Conservation (phyloP, 1,139 yeast genomes). For the Saccharomyces pastorianus region DNA sequence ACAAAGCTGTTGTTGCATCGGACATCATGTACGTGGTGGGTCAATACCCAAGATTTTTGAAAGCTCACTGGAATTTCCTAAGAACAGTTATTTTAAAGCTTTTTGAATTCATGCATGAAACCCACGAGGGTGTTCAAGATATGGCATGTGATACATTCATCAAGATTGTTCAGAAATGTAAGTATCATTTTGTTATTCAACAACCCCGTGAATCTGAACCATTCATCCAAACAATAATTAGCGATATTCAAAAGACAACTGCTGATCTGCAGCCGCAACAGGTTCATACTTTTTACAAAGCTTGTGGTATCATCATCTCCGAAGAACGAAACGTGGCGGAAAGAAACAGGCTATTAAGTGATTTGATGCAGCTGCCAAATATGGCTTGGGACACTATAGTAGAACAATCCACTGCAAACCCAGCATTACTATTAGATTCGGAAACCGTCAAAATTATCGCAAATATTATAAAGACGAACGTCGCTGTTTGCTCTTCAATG, state of each 20-base stretch:
- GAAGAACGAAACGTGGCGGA: constrained; percentile 64
- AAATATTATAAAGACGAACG: constrained; percentile 88
- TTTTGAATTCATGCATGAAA: constrained; percentile 98
- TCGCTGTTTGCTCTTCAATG: constrained; percentile 83
- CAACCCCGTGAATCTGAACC: constrained; percentile 89
- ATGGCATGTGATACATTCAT: constrained; percentile 99
- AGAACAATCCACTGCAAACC: constrained; percentile 80
- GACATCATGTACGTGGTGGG: constrained; percentile 99
- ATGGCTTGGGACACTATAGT: constrained; percentile 90
- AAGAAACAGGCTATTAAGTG: constrained; percentile 65
- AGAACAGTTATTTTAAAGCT: constrained; percentile 92
- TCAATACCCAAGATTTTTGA: constrained; percentile 92
- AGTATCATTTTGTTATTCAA: constrained; percentile 83
- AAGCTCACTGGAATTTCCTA: constrained; percentile 96
- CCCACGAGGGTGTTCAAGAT: constrained; percentile 98
- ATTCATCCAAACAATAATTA: constrained; percentile 81
- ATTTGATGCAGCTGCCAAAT: constrained; percentile 85
- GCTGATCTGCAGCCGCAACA: constrained; percentile 94
- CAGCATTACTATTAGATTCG: constrained; percentile 70
- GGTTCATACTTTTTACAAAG: constrained; percentile 94
- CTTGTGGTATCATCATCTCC: constrained; percentile 88
- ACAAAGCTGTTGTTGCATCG: constrained; percentile 97
- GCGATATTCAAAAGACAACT: constrained; percentile 75
- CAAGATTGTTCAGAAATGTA: constrained; percentile 90
- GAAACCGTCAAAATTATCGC: constrained; percentile 91